Evolutionary conservation across 257 asterid genomes (phyloP), one percentile per base, ranked within the genome.

Genomic region (Capsicum pubescens): DNA sequence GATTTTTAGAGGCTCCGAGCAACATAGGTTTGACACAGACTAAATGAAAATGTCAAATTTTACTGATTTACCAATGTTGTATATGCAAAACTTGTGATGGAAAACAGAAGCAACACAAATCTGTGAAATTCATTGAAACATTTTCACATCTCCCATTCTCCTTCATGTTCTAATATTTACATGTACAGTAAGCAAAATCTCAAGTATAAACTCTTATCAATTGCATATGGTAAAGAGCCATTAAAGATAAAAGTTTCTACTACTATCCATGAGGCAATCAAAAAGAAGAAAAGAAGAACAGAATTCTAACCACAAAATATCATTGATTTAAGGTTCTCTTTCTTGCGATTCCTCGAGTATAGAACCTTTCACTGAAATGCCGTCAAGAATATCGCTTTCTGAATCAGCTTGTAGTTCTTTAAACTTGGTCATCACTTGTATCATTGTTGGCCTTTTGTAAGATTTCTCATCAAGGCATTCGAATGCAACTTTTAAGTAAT

Each of bases 361-460:
- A 32, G 97, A 92, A 71, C 86, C 91, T 85, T 94, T 94, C 58
- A 92, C 88, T 1, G 98, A 93, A 1, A 93, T 91, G 35, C 92
- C 99, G 80, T 94, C 99, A 63, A 94, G 98, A 39, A 91, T 90
- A 67, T 96, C 98, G 26, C 92, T 91, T 79, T 90, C 96, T 6
- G 95, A 91, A 87, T 92, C 98, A 1, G 88, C 81, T 84, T 91
- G 95, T 82, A 93, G 87, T 83, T 94, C 99, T 88, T 91, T 94
- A 80, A 94, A 93, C 98, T 88, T 94, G 13, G 99, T 93, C 98
- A 95, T 95, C 80, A 95, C 99, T 84, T 95, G 98, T 39, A 95
- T 95, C 96, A 95, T 95, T 15, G 99, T 95, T 6, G 99, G 99
- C 88, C 99, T 82, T 12, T 91, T 88, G 52, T 87, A 91, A 5